Conservation (phyloP, 768 basidiomycete genomes). For the Podaxis sp. region DNA sequence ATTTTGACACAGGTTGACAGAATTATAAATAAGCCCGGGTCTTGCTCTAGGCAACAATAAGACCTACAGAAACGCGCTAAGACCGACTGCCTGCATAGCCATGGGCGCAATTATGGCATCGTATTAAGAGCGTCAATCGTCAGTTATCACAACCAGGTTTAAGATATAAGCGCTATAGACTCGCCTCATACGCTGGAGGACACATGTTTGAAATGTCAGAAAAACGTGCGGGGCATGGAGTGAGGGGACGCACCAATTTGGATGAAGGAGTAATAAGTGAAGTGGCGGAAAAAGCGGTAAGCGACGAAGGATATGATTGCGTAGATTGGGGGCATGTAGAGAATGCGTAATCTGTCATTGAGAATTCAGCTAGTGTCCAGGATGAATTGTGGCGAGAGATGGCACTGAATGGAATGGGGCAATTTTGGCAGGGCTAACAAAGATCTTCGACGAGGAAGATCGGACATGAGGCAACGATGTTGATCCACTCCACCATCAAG, state of each 20-base stretch:
- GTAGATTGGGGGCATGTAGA: constrained; percentile 85
- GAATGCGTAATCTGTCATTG: constrained; percentile 58
- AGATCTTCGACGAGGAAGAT: neutral
- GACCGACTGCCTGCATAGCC: constrained; percentile 59
- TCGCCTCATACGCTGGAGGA: constrained; percentile 64
- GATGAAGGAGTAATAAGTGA: constrained; percentile 51
- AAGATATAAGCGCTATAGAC: constrained; percentile 16
- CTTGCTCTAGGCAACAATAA: neutral
- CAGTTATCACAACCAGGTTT: neutral
- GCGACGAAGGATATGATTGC: constrained; percentile 83
- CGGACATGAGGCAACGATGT: neutral
- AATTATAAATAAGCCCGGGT: neutral
- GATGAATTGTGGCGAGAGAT: neutral
- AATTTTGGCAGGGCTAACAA: neutral
- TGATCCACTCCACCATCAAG: neutral
- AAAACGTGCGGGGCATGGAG: neutral
- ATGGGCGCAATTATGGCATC: neutral
- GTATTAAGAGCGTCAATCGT: neutral
- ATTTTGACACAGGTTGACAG: neutral
- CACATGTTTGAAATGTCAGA: constrained; percentile 6
- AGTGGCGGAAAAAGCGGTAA: constrained; percentile 79
- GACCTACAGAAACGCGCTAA: constrained; percentile 83
- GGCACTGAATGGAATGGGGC: neutral
- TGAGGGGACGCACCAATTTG: constrained; percentile 34
- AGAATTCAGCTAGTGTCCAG: constrained; percentile 6